phyloP scores from a whole-genome alignment of 2,329 filamentous ascomycete genomes.

The Alternaria sp. region DNA sequence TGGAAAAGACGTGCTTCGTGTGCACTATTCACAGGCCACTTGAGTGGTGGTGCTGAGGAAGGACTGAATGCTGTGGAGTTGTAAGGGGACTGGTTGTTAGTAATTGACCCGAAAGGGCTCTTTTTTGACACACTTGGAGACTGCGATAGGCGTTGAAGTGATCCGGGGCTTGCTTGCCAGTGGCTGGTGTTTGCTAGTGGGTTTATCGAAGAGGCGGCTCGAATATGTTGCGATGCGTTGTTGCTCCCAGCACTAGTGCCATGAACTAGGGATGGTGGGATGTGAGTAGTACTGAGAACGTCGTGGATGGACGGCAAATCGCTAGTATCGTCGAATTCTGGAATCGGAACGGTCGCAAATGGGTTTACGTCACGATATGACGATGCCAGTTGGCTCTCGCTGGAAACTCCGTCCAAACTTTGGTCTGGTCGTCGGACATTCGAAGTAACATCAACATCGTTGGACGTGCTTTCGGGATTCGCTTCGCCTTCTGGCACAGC shows the following conservation, averaged over 20 bases:
- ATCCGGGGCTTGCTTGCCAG: conserved; percentile 24
- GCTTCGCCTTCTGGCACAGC: conserved; percentile 16
- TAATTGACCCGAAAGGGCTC: conserved; percentile 23
- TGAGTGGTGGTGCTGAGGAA: conserved; percentile 26
- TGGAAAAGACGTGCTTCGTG: conserved; percentile 41
- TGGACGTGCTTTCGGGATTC: conserved; percentile 7
- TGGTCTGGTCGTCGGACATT: conserved; percentile 3
- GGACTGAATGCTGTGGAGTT: conserved; percentile 38
- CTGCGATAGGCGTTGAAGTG: conserved; percentile 16
- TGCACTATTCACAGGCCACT: conserved; percentile 37
- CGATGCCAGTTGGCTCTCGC: conserved; percentile 1
- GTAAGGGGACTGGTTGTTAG: conserved; percentile 35
- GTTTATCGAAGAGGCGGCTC: conserved; percentile 15
- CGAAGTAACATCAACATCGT: conserved; percentile 12
- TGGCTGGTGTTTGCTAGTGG: conserved; percentile 10
- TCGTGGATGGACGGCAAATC: conserved; percentile 31
- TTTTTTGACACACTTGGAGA: conserved; percentile 18
- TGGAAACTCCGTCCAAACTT: neutral
- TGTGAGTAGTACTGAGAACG: conserved; percentile 21
- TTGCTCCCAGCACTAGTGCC: neutral
- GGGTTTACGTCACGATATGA: conserved; percentile 17
- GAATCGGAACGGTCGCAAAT: conserved; percentile 16
- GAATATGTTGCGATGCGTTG: conserved; percentile 6
- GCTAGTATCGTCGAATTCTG: conserved; percentile 19
- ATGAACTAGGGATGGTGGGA: conserved; percentile 10